A percentile compares a stretch with the other conserved stretches of the same genome.
These are phyloP conservation scores for Heteromeles arbutifolia DNA, from an alignment of 306 rosid genomes.

Conservation along the genomic window DNA sequence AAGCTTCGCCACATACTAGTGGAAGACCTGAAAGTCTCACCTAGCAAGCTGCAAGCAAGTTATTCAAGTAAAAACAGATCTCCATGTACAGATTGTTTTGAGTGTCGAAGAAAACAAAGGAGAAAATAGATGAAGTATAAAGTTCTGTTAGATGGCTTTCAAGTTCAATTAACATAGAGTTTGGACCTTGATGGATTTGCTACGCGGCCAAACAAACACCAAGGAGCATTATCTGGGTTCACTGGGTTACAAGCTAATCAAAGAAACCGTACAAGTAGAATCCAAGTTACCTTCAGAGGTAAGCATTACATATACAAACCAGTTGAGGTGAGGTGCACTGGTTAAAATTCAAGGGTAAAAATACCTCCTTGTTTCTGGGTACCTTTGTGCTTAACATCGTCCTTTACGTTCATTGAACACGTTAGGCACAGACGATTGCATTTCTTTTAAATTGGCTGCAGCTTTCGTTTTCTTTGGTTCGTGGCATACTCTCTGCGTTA, in stretches of 20 bases:
- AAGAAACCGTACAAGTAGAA: neutral
- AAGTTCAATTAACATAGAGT: constrained; percentile 2
- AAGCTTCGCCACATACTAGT: constrained; percentile 71
- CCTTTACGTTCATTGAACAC: neutral
- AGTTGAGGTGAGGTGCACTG: neutral
- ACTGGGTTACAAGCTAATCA: neutral
- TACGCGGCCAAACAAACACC: neutral
- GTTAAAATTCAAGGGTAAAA: neutral
- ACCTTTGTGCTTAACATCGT: neutral
- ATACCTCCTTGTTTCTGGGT: neutral
- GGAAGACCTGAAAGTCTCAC: constrained; percentile 75
- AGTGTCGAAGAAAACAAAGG: constrained; percentile 78
- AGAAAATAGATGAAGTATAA: constrained; percentile 32
- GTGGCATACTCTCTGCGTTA: neutral
- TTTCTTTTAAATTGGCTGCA: neutral
- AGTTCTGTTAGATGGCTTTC: neutral
- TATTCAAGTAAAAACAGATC: constrained; percentile 39
- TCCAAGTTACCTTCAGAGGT: neutral
- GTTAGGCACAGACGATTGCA: neutral
- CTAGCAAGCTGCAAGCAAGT: constrained; percentile 54
- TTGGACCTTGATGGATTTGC: constrained; percentile 5
- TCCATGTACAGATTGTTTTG: constrained; percentile 65
- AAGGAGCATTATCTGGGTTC: neutral
- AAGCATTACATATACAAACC: neutral
- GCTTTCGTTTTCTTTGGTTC: neutral